These are phyloP conservation scores for Aspergillus egyptiacus DNA, from an alignment of 495 filamentous ascomycete genomes.

Conservation along the genomic window DNA sequence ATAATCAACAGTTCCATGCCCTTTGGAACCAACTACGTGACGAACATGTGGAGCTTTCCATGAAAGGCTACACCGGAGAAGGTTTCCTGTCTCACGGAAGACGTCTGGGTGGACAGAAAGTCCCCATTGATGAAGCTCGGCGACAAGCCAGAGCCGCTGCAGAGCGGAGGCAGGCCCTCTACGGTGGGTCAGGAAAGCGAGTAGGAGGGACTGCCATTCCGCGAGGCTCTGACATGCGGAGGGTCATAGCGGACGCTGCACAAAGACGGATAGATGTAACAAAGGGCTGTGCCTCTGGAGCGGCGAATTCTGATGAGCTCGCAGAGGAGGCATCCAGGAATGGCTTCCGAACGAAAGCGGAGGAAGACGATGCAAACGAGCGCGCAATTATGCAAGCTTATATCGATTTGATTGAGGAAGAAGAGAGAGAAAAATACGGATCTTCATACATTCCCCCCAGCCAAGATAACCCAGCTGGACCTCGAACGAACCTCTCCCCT, in stretches of 20 bases:
- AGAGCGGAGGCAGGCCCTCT: constrained; percentile 57
- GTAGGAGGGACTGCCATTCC: constrained; percentile 62
- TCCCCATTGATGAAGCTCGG: constrained; percentile 70
- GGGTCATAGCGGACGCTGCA: constrained; percentile 66
- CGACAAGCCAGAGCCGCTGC: constrained; percentile 70
- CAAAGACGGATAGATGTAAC: constrained; percentile 60
- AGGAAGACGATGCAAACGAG: constrained; percentile 88
- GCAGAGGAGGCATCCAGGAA: constrained; percentile 64
- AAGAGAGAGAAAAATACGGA: constrained; percentile 70
- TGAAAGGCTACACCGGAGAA: constrained; percentile 88
- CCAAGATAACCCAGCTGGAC: constrained; percentile 54
- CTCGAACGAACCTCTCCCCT: constrained; percentile 26
- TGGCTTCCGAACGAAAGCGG: constrained; percentile 76
- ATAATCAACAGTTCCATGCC: constrained; percentile 75
- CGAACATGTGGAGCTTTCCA: constrained; percentile 66
- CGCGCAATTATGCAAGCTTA: constrained; percentile 81
- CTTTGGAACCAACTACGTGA: constrained; percentile 85
- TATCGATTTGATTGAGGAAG: constrained; percentile 79
- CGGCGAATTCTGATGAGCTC: constrained; percentile 48
- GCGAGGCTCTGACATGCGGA: constrained; percentile 66
- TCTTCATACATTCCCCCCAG: constrained; percentile 59
- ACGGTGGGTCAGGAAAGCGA: constrained; percentile 61
- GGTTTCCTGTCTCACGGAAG: constrained; percentile 75
- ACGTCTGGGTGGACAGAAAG: constrained; percentile 59
- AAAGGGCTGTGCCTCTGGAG: constrained; percentile 71